Percentiles rank a stretch among this genome's conserved stretches.
phyloP scores from a whole-genome alignment of 768 basidiomycete genomes.

The Boletus huronensis region DNA sequence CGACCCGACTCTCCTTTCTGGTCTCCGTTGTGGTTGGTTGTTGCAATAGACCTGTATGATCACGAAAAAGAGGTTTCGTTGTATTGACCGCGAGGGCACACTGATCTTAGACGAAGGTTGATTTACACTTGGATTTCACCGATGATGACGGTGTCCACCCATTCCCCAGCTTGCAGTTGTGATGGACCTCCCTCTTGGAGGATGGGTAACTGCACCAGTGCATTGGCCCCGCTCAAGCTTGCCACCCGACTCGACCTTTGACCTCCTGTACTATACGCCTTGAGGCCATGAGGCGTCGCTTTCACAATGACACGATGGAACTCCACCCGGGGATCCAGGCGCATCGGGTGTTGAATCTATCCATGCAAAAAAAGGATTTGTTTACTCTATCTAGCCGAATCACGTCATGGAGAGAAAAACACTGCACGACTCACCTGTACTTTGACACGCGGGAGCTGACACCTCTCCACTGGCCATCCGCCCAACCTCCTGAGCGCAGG shows the following conservation, averaged over 20 bases:
- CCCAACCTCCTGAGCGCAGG: conserved; percentile 73
- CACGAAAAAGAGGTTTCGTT: neutral
- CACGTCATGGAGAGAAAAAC: neutral
- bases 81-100: neutral
- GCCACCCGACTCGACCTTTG: conserved; percentile 82
- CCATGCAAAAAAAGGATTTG: neutral
- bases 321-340: conserved; percentile 70
- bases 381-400: neutral
- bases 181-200: conserved; percentile 32
- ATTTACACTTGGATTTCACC: conserved; percentile 52
- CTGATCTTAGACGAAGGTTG: neutral
- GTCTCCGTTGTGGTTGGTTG: too few species aligned
- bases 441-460: conserved; percentile 56
- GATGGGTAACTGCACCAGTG: conserved; percentile 64
- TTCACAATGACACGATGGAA: conserved; percentile 76
- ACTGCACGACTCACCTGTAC: conserved; percentile 52
- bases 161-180: conserved; percentile 50
- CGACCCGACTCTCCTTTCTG: neutral
- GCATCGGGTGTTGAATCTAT: conserved; percentile 59
- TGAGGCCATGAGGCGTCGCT: conserved; percentile 42
- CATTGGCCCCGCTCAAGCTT: conserved; percentile 79
- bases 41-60: neutral
- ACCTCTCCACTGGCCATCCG: conserved; percentile 54
- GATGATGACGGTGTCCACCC: conserved; percentile 59
- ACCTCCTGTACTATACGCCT: conserved; percentile 79